phyloP scores from a whole-genome alignment of 805 yeast species.

The Kodamaea sagamina region DNA sequence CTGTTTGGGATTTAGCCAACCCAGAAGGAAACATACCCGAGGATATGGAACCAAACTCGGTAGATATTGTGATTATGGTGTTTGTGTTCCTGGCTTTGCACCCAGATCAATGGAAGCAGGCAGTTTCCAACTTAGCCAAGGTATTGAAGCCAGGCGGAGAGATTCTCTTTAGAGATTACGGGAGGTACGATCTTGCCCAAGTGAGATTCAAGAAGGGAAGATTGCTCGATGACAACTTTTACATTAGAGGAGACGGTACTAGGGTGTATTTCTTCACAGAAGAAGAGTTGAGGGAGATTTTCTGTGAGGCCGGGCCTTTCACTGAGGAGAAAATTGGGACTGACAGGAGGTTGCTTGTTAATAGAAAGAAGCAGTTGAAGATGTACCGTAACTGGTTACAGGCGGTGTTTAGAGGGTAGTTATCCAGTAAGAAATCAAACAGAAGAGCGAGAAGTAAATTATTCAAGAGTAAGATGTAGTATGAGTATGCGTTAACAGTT shows the following conservation, averaged over 20 bases:
- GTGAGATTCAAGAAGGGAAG: constrained; percentile 89
- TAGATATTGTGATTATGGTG: constrained; percentile 91
- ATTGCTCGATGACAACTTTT: constrained; percentile 86
- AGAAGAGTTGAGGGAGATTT: constrained; percentile 79
- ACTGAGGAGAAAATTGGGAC: constrained; percentile 78
- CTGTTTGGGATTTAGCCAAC: constrained; percentile 95
- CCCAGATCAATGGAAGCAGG: constrained; percentile 88
- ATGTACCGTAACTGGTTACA: constrained; percentile 98
- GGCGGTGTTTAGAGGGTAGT: constrained; percentile 64
- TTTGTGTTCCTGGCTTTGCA: constrained; percentile 91
- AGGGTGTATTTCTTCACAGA: constrained; percentile 96
- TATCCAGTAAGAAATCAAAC: background rate
- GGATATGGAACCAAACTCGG: constrained; percentile 75
- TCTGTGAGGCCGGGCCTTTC: constrained; percentile 53
- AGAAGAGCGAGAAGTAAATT: background rate
- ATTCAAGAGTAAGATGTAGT: no score
- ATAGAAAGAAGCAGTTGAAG: constrained; percentile 86
- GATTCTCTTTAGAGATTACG: constrained; percentile 89
- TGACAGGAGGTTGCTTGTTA: constrained; percentile 87
- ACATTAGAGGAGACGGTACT: constrained; percentile 97
- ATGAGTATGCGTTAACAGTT: no score
- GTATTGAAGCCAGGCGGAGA: constrained; percentile 91
- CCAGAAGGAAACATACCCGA: constrained; percentile 76
- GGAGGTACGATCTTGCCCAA: constrained; percentile 94
- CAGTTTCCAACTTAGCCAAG: constrained; percentile 67